A percentile compares a stretch with the other conserved stretches of the same genome.
phyloP scores from a whole-genome alignment of 768 basidiomycete genomes.

The Porphyrellus cyaneotinctus region DNA sequence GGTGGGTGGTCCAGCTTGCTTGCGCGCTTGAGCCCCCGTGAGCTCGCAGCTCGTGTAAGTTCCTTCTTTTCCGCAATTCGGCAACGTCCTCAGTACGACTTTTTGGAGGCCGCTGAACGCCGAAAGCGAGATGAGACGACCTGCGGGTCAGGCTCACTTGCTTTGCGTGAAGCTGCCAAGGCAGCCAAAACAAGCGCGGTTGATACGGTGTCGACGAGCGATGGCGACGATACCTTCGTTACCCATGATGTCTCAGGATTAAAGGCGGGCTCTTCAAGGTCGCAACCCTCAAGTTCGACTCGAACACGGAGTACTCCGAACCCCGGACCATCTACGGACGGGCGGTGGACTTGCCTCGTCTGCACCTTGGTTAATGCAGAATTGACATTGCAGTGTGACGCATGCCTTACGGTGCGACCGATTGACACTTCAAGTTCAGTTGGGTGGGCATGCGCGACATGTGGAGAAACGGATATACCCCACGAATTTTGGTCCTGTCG shows the following conservation, averaged over 20 bases:
- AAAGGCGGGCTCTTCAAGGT: slow-evolving; percentile 19
- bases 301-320: neutral
- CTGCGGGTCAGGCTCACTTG: slow-evolving; percentile 61
- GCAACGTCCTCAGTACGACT: neutral
- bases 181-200: slow-evolving; percentile 65
- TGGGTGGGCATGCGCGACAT: slow-evolving; percentile 65
- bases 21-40: slow-evolving; percentile 53
- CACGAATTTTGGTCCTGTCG: slow-evolving; percentile 72
- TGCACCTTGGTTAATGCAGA: slow-evolving; percentile 68
- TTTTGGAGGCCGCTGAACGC: slow-evolving; percentile 77
- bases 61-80: slow-evolving; percentile 38
- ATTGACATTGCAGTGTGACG: slow-evolving; percentile 52
- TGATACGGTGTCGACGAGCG: slow-evolving; percentile 49
- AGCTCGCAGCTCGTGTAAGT: slow-evolving; percentile 55
- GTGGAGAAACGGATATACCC: slow-evolving; percentile 58
- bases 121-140: slow-evolving; percentile 67
- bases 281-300: neutral
- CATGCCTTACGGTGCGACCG: slow-evolving; percentile 47
- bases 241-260: slow-evolving; percentile 26
- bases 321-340: neutral
- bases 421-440: slow-evolving; percentile 25
- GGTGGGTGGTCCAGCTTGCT: slow-evolving; percentile 46
- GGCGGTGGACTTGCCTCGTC: slow-evolving; percentile 48
- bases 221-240: slow-evolving; percentile 17
- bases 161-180: slow-evolving; percentile 60